Evolutionary conservation across 306 rosid species (phyloP).

Genomic region (Hippophae tibetana): DNA sequence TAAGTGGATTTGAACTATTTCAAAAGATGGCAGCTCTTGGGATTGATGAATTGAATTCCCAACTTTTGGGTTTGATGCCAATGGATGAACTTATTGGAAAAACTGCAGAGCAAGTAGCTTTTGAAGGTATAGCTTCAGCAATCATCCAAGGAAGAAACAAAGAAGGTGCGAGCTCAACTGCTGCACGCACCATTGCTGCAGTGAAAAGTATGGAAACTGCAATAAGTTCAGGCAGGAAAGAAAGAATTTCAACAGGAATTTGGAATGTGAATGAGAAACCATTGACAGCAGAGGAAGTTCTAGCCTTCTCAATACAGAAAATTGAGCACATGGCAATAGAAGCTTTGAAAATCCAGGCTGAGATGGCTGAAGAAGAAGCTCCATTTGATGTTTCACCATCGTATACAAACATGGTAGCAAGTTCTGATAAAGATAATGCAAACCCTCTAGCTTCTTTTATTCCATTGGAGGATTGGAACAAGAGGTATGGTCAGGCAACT

Average conservation of each 20-base stretch:
- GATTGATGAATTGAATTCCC: conserved; percentile 55
- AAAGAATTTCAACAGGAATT: conserved; percentile 67
- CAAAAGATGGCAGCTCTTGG: conserved; percentile 62
- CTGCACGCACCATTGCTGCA: conserved; percentile 59
- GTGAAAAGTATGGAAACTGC: conserved; percentile 54
- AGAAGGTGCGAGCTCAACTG: conserved; percentile 87
- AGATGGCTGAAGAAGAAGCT: conserved; percentile 76
- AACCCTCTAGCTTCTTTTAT: conserved; percentile 44
- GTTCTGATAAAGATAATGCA: conserved; percentile 16
- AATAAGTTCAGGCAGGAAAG: conserved; percentile 64
- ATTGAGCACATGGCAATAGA: conserved; percentile 68
- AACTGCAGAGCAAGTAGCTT: conserved; percentile 92
- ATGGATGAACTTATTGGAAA: conserved; percentile 77
- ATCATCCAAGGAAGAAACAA: conserved; percentile 83
- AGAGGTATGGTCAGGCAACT: conserved; percentile 22
- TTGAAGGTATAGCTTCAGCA: conserved; percentile 86
- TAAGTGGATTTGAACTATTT: conserved; percentile 67
- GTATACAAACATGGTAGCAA: conserved; percentile 20
- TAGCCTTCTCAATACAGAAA: conserved; percentile 65
- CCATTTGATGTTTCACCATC: conserved; percentile 73
- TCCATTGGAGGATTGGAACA: conserved; percentile 66
- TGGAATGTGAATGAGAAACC: conserved; percentile 69
- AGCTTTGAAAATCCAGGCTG: conserved; percentile 77
- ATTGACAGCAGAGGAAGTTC: conserved; percentile 48
- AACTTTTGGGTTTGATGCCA: conserved; percentile 47